Conservation (phyloP, 2,329 filamentous ascomycete genomes). For the Botryotinia narcissicola region DNA sequence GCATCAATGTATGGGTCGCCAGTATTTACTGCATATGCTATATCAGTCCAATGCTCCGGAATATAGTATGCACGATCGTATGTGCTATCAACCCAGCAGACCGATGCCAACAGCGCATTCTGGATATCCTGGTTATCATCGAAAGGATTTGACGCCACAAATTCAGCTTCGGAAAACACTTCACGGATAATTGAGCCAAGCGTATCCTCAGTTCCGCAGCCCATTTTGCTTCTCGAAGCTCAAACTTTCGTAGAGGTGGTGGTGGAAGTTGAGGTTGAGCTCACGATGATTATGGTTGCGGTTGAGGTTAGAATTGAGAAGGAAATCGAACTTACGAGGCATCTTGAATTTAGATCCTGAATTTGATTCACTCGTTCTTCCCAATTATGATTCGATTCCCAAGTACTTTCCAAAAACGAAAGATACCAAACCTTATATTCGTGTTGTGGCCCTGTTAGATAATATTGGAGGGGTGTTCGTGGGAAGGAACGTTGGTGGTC, state of each 20-base stretch:
- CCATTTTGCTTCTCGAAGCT: not conserved
- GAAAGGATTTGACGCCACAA: not conserved
- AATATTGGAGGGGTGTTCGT: conserved; percentile 8
- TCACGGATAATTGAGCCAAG: not conserved
- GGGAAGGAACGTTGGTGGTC: conserved; percentile 7
- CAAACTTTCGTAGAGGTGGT: not conserved
- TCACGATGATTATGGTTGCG: not conserved
- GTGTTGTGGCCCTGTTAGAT: not conserved
- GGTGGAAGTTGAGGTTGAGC: not conserved
- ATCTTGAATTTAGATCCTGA: not conserved
- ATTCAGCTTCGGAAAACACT: not conserved
- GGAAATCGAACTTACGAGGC: conserved; percentile 16
- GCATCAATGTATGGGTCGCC: conserved; percentile 13
- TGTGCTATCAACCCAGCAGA: not conserved
- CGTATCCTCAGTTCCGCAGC: too few species aligned
- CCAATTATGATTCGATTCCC: conserved; percentile 6
- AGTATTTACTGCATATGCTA: conserved; percentile 6
- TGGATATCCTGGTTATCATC: not conserved
- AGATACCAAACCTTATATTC: not conserved
- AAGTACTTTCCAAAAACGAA: conserved; percentile 10
- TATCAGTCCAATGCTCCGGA: not conserved
- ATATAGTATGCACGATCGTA: not conserved
- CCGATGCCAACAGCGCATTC: not conserved
- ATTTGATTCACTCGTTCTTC: not conserved
- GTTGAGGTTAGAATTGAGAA: not conserved